Evolutionary conservation across 1,284 basidiomycete species (phyloP), one percentile per base, ranked within the genome.

Genomic region (Rugosomyces carneus): DNA sequence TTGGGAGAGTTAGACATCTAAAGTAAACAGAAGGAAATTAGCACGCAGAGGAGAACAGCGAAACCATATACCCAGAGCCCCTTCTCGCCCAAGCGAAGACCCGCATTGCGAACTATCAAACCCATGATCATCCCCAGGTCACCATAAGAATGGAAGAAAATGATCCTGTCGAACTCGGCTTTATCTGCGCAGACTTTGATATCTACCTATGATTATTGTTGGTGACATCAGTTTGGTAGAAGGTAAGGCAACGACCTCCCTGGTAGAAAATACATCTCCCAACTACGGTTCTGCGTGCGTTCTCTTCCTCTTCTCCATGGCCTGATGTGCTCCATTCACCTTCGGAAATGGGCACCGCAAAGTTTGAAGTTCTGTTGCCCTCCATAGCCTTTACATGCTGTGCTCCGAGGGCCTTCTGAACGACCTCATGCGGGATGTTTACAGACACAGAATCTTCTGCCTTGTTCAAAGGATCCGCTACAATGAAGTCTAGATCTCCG

Each of bases 71-170:
- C 84, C 69, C 75, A 81, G 16, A 86, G 58, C 0, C 83, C 84
- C 37, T 75, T 69, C 23, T 62, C 62, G 6, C 75, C 74, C 0
- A 81, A 58, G 0, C 63, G 59, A 4, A 85, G 54, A 1, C 80
- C 78, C 35, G 65, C 64, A 40, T 73, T 74, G 36, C 70, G 67
- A 3, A 70, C 72, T 11, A 84, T 59, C 5, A 78, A 55, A 10
- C 75, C 73, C 39, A 86, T 59, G 16, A 86, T 81, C 75, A 84
- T 81, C 0, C 78, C 78, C 5, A 84, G 63, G 54, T 85, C 84
- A 1, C 84, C 84, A 53, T 83, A 85, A 2, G 73, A 73, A 48
- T 78, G 71, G 56, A 76, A 75, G 59, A 82, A 74, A 8, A 69
- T 53, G 15, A 75, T 59, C 15, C 76, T 65, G 23, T 78, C 67